Base-by-base conservation (phyloP, 495 filamentous ascomycete genomes). In the Aspergillus carlsbadensis region DNA sequence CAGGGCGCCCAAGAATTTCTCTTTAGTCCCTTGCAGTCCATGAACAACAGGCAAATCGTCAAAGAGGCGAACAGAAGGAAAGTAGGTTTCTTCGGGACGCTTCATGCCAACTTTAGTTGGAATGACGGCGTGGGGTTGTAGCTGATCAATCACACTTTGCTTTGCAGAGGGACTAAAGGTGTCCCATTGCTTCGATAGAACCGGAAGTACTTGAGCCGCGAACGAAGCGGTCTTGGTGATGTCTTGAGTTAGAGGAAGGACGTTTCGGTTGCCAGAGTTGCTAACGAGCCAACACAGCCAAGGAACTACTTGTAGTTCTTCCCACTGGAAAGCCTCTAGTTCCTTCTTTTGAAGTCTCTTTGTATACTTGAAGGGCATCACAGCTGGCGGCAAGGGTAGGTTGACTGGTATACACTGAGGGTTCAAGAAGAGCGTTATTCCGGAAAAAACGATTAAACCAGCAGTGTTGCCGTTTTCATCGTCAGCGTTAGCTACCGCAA, bases 21-120 rank as follows among this genome's bases (percentile, higher is more conserved):
- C 94, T 64, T 96, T 97, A 2, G 96, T 81, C 13, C 84, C 80
- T 24, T 85, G 80, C 34, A 92, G 81, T n/a, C 79, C 83, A 54
- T 81, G 79, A 10, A 96, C 82, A 11, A 86, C 84, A 3, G 95
- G 92, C 10, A 99, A 78, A 64, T 99, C 95, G 54, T 95, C 87
- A 65, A 99, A 99, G 7, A 98, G 76, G 62, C 90, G 93, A 18
- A 98, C 95, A 13, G 82, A 86, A n/a, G 86, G 81, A 65, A 99
- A 96, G 69, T 96, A 99, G 0, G 95, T 84, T 59, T 98, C 92
- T 11, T 73, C 71, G 18, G 95, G 95, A 63, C 83, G 87, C 60
- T 79, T 89, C 93, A 98, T 93, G 10, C 95, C 95, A 58, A 86
- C 69, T 64, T 87, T 96, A 0, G 95, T 98, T 0, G 95, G 95